Base-by-base conservation (phyloP, 495 filamentous ascomycete species). In the Tricharina praecox region DNA sequence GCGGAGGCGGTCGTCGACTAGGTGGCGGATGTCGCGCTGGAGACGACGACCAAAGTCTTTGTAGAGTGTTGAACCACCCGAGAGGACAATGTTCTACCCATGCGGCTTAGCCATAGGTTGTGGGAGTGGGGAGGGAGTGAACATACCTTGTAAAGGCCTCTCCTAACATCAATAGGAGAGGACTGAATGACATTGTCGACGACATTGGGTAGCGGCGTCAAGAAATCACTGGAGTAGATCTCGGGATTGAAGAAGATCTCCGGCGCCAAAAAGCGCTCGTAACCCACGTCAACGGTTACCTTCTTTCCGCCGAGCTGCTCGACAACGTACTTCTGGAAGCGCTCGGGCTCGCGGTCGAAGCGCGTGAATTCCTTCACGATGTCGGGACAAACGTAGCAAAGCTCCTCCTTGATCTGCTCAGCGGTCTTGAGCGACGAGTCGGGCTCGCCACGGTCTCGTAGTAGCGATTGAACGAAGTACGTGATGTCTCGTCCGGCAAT, bases 181-280 rank as follows among this genome's bases (percentile, higher is more conserved):
- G 81, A 85, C 64, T 97, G 90, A 59, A 97, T 97, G 50, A 96
- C 90, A 42, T 79, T 81, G 61, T 97, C 90, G 38, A 96, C 90
- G 33, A 96, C 85, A 39, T 70, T 85, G 24, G 90, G 90, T 2
- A 97, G 72, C 4, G 90, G 90, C 3, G 90, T 97, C 52, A 96
- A 70, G 68, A 96, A 97, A 64, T 97, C 92, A 49, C 87, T 94
- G 24, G 83, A 93, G 69, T 93, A 95, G 59, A 96, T 96, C 69
- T 97, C 90, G 26, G 90, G 90, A 65, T 96, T 97, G 73, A 97
- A 97, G 70, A 96, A 97, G 53, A 97, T 97, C 64, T 97, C 90
- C 35, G 90, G 90, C 2, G 90, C 90, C 33, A 97, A 73, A 73
- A 97, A 97, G 28, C 90, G 84, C 63, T 97, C 90, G 66, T 97